These are phyloP conservation scores for Leptomonas pyrrhocoris DNA, from an alignment of 208 protist genomes.

Conservation along the genomic window DNA sequence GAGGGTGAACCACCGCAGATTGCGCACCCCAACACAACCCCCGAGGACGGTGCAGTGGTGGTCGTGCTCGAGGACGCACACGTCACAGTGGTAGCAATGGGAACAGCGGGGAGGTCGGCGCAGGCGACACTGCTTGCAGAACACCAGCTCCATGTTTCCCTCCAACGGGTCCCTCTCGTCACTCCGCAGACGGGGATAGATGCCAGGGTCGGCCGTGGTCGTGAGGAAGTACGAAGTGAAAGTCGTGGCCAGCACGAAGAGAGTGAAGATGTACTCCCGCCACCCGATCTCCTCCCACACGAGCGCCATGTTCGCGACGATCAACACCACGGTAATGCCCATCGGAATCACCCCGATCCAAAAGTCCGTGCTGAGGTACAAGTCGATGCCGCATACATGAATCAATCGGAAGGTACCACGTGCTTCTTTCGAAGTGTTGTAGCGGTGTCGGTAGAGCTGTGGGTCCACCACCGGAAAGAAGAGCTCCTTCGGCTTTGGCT, in stretches of 20 bases:
- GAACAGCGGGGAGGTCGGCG: conserved; percentile 73
- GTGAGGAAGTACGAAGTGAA: conserved; percentile 59
- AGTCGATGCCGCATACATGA: conserved; percentile 29
- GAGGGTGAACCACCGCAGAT: conserved; percentile 82
- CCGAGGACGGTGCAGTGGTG: conserved; percentile 92
- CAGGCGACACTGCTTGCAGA: conserved; percentile 71
- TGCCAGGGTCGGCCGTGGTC: conserved; percentile 69
- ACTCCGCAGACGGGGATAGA: conserved; percentile 71
- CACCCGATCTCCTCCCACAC: conserved; percentile 49
- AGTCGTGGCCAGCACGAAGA: conserved; percentile 40
- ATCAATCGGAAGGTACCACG: conserved; percentile 41
- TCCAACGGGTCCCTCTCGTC: conserved; percentile 67
- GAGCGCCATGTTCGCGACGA: conserved; percentile 53
- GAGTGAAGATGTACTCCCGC: conserved; percentile 45
- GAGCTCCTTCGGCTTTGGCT: conserved; percentile 25
- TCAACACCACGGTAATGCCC: conserved; percentile 51
- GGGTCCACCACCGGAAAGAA: conserved; percentile 22
- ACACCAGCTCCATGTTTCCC: conserved; percentile 45
- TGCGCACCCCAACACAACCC: conserved; percentile 82
- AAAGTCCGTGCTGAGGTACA: conserved; percentile 47
- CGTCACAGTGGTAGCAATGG: conserved; percentile 88
- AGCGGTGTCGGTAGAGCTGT: conserved; percentile 37
- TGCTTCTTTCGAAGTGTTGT: conserved; percentile 40
- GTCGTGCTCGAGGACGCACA: conserved; percentile 87
- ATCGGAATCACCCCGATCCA: conserved; percentile 40